Conservation (phyloP, 1,284 basidiomycete genomes). For the Omphalotus olearius region DNA sequence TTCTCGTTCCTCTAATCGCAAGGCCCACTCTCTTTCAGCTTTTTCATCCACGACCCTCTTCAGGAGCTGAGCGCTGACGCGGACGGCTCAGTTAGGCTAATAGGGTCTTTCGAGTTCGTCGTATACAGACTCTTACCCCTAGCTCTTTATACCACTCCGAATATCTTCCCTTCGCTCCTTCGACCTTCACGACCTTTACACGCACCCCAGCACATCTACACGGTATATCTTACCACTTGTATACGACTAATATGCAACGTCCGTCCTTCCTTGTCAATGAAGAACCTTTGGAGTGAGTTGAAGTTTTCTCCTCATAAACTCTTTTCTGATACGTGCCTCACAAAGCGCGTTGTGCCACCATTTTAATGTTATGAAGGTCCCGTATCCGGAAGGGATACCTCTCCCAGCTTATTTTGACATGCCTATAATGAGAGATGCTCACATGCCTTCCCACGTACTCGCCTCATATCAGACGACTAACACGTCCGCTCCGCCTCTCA, state of each 20-base stretch:
- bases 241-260: conserved; percentile 21
- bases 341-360: conserved; percentile 42
- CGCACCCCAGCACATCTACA: not conserved
- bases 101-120: no score
- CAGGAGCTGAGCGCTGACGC: no score
- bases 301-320: not conserved
- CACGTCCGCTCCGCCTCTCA: conserved; percentile 29
- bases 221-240: not conserved
- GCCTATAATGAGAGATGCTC: conserved; percentile 33
- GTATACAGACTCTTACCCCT: no score
- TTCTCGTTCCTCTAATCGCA: no score
- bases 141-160: no score
- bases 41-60: no score
- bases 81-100: no score
- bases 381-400: conserved; percentile 21
- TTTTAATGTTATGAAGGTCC: conserved; percentile 35
- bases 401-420: conserved; percentile 38
- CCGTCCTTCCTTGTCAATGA: conserved; percentile 27
- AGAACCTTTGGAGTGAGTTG: conserved; percentile 40
- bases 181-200: conserved; percentile 8
- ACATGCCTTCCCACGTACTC: conserved; percentile 46
- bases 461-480: conserved; percentile 31
- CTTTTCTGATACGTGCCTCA: not conserved
- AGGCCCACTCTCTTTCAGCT: no score
- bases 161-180: not conserved